Conservation (phyloP, 805 yeast species). For the Myxozyma kluyveri region DNA sequence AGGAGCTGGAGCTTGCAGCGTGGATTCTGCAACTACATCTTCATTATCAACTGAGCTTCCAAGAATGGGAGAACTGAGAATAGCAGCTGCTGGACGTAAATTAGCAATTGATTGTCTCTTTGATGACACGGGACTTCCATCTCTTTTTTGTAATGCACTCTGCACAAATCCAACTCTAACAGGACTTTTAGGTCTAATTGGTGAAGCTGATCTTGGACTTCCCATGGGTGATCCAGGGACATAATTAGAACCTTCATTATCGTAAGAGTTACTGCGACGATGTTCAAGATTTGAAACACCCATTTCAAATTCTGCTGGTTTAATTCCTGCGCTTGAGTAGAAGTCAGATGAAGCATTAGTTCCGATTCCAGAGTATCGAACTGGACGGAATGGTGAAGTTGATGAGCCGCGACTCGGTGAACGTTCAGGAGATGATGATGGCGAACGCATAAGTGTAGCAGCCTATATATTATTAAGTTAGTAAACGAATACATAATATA, state of each 20-base stretch:
- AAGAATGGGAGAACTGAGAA: slow-evolving; percentile 6
- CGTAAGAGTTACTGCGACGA: slow-evolving; percentile 13
- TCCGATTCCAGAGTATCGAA: slow-evolving; percentile 24
- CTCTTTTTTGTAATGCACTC: slow-evolving; percentile 22
- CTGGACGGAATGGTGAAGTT: slow-evolving; percentile 21
- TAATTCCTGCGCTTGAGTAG: slow-evolving; percentile 7
- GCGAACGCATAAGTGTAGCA: slow-evolving; percentile 11
- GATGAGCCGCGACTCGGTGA: neutral
- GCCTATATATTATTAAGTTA: neutral
- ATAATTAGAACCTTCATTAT: too few relatives aligned
- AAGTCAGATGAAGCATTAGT: slow-evolving; percentile 27
- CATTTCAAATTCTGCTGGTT: slow-evolving; percentile 22
- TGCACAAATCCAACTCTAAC: slow-evolving; percentile 23
- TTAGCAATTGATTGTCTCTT: slow-evolving; percentile 23
- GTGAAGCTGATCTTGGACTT: slow-evolving; percentile 17
- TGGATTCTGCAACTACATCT: too few relatives aligned
- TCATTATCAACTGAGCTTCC: too few relatives aligned
- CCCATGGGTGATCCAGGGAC: too few relatives aligned
- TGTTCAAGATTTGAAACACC: slow-evolving; percentile 10
- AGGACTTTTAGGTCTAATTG: slow-evolving; percentile 17
- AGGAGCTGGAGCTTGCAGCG: too few relatives aligned
- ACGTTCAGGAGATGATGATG: slow-evolving; percentile 20
- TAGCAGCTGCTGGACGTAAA: slow-evolving; percentile 23
- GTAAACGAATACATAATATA: neutral
- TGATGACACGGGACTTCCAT: slow-evolving; percentile 1